A percentile compares a stretch with the other conserved stretches of the same genome.
Evolutionary conservation across 108 stramenopile species (phyloP).

Genomic region (Conticribra weissflogii): DNA sequence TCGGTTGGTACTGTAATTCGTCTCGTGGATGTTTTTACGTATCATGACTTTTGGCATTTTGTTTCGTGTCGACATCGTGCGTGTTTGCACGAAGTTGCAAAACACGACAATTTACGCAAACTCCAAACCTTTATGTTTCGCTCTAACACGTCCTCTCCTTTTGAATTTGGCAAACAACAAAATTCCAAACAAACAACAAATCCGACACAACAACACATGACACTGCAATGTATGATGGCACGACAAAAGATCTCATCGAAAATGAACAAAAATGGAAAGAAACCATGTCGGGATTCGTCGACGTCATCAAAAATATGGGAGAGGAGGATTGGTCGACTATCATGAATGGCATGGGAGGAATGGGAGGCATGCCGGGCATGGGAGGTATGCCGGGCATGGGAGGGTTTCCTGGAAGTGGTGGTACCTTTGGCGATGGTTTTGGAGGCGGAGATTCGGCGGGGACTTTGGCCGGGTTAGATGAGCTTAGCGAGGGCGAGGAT

Average conservation of each 20-base stretch:
- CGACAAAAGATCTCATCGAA: conserved; percentile 19
- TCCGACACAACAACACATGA: too few relatives aligned
- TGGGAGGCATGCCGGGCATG: conserved; percentile 12
- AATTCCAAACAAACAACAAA: neutral
- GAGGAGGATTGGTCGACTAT: conserved; percentile 43
- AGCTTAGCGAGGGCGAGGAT: conserved; percentile 30
- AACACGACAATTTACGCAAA: too few relatives aligned
- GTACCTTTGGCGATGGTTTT: conserved; percentile 5
- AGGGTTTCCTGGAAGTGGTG: conserved; percentile 19
- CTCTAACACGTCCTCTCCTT: too few relatives aligned
- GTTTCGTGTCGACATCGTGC: too few relatives aligned
- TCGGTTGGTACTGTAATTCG: neutral
- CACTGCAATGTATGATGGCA: too few relatives aligned
- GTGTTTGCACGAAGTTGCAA: too few relatives aligned
- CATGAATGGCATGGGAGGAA: conserved; percentile 32
- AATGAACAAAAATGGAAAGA: conserved; percentile 41
- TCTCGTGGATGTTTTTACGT: neutral
- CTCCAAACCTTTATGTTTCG: too few relatives aligned
- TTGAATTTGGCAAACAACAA: too few relatives aligned
- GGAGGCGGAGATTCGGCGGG: conserved; percentile 29
- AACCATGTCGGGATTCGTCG: conserved; percentile 42
- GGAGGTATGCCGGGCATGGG: too few relatives aligned
- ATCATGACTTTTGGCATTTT: neutral
- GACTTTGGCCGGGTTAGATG: conserved; percentile 42
- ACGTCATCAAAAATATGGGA: conserved; percentile 43